Evolutionary conservation across 495 filamentous ascomycete species (phyloP).

Genomic region (Aspergillus ellipticus): DNA sequence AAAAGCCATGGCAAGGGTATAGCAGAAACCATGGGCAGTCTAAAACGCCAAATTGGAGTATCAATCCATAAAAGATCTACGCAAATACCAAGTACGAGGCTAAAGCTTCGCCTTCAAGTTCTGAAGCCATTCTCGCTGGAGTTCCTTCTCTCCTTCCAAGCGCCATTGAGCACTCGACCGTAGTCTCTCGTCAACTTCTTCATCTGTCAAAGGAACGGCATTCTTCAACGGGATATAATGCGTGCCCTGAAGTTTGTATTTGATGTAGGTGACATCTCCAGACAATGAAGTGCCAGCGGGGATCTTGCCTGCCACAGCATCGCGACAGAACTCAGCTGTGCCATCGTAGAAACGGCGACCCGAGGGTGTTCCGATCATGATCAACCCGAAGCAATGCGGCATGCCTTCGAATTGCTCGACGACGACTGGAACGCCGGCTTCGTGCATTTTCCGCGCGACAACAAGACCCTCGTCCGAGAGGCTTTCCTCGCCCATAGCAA

Average conservation of each 20-base stretch:
- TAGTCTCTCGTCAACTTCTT: slow-evolving; percentile 52
- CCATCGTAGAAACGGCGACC: slow-evolving; percentile 50
- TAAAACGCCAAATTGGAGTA: neutral
- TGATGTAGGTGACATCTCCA: slow-evolving; percentile 42
- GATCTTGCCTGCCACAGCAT: slow-evolving; percentile 32
- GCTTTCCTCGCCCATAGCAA: slow-evolving; percentile 75
- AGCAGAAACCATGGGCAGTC: no score
- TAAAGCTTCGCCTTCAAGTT: slow-evolving; percentile 52
- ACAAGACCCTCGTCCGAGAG: slow-evolving; percentile 69
- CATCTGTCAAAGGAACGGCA: slow-evolving; percentile 46
- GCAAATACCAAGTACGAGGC: neutral
- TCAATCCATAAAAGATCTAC: neutral
- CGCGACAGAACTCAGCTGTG: slow-evolving; percentile 53
- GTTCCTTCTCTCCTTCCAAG: slow-evolving; percentile 40
- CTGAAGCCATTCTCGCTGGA: slow-evolving; percentile 35
- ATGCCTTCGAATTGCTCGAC: slow-evolving; percentile 80
- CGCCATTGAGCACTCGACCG: slow-evolving; percentile 41
- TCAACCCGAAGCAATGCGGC: slow-evolving; percentile 78
- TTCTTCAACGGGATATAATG: slow-evolving; percentile 47
- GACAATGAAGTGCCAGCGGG: neutral
- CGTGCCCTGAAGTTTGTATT: slow-evolving; percentile 52
- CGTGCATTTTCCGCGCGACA: slow-evolving; percentile 54
- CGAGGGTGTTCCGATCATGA: slow-evolving; percentile 52
- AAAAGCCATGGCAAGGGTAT: no score
- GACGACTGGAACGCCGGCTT: slow-evolving; percentile 60